Base-by-base conservation (phyloP, 768 basidiomycete species). In the Kwoniella pini region DNA sequence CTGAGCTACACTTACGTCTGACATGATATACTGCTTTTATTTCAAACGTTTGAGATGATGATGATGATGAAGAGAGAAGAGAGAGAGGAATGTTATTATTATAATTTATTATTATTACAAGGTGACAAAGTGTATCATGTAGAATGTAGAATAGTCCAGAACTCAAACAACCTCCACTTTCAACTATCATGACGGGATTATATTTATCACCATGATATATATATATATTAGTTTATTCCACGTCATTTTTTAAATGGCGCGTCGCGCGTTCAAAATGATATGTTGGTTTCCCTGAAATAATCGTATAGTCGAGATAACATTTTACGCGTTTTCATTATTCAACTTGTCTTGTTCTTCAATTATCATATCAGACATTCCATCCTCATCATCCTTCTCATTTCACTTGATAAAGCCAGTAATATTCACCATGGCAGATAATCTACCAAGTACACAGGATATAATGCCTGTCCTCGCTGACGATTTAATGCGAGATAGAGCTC, bases 401-500 rank as follows among this genome's bases (percentile, higher is more conserved):
- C n/a, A n/a, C n/a, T n/a, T n/a, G n/a, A n/a, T n/a, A n/a, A n/a
- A n/a, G n/a, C n/a, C n/a, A n/a, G 6, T 46, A 31, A 5, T 12
- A 45, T 10, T 9, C 63, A 68, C n/a, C 5, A 73, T 73, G 71
- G 71, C 69, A 13, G 69, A 66, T 13, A 57, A 36, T 15, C 33
- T 68, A 39, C 53, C 57, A 57, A 52, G 67, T 63, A 57, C 63
- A 15, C 72, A 74, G 54, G 73, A 75, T 17, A 67, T 65, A 11
- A 54, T 87, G 64, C 85, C 87, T n/a, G 74, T 85, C 50, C 80
- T 85, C 45, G 72, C 68, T 22, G 89, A 90, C 76, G 79, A 80
- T 60, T 84, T 88, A 45, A 82, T 89, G 81, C 84, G 84, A 69
- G 89, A 92, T 67, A 83, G 89, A 60, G 84, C 86, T 55, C 86